These are phyloP conservation scores for Ophiostoma australiae DNA, from an alignment of 2,329 filamentous ascomycete species.

Conservation along the genomic window DNA sequence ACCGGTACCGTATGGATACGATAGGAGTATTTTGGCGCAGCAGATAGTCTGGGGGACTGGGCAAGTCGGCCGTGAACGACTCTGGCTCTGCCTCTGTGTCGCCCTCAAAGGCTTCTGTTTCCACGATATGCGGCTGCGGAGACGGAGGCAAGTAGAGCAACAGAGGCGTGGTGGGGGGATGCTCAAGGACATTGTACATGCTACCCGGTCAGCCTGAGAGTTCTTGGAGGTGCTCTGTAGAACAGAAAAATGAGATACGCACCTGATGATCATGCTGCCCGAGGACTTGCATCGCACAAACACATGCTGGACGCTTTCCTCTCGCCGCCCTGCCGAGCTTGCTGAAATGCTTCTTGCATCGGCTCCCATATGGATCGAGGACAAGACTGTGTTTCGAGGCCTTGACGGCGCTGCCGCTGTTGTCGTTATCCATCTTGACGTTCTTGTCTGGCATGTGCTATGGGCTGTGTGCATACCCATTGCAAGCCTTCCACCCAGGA, in stretches of 20 bases:
- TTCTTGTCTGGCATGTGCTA: background rate
- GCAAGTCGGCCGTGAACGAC: constrained; percentile 22
- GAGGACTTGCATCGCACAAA: constrained; percentile 46
- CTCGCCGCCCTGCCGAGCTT: background rate
- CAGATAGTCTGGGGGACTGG: constrained; percentile 39
- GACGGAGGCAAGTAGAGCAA: constrained; percentile 53
- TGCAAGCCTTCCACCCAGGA: background rate
- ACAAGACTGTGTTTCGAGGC: background rate
- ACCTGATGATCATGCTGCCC: constrained; percentile 50
- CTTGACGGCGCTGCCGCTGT: too few species aligned
- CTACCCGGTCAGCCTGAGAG: constrained; percentile 33
- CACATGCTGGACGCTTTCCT: constrained; percentile 38
- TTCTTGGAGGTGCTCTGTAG: background rate
- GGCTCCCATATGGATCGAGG: too few species aligned
- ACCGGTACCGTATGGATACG: constrained; percentile 57
- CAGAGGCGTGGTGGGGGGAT: constrained; percentile 41
- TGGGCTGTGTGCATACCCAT: background rate
- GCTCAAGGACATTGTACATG: constrained; percentile 44
- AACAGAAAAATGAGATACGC: constrained; percentile 27
- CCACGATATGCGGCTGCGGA: constrained; percentile 32
- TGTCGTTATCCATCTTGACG: background rate
- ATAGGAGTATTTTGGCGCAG: constrained; percentile 41
- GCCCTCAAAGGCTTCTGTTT: background rate
- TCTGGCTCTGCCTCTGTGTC: background rate
- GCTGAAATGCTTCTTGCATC: background rate